Percentiles rank a stretch among this genome's conserved stretches.
phyloP scores from a whole-genome alignment of 192 early-diverging fungal species.

The Coemansia sp. region DNA sequence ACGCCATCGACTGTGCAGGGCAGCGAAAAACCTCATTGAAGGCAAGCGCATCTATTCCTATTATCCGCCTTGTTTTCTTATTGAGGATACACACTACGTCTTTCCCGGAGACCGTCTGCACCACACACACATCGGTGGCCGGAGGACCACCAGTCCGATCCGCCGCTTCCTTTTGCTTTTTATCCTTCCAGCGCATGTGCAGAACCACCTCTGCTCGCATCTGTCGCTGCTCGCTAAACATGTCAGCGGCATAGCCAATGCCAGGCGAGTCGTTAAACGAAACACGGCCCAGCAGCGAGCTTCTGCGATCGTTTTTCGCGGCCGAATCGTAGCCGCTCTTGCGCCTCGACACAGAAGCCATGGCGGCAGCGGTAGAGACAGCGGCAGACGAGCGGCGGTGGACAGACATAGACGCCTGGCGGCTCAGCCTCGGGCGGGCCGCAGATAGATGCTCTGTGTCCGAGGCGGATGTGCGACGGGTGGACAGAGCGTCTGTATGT shows the following conservation, averaged over 20 bases:
- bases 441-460: conserved; percentile 17
- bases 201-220: conserved; percentile 44
- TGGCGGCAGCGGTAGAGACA: conserved; percentile 26
- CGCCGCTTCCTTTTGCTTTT: conserved; percentile 9
- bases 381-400: conserved; percentile 48
- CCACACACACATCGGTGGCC: conserved; percentile 24
- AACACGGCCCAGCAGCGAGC: conserved; percentile 45
- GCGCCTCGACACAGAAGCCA: conserved; percentile 28
- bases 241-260: conserved; percentile 37
- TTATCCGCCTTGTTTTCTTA: conserved; percentile 7
- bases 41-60: conserved; percentile 24
- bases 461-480: conserved; percentile 1
- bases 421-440: conserved; percentile 27
- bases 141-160: conserved; percentile 5
- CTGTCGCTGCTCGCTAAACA: conserved; percentile 49
- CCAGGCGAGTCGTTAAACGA: conserved; percentile 55
- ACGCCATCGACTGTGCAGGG: conserved; percentile 31
- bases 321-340: conserved; percentile 39
- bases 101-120: conserved; percentile 27
- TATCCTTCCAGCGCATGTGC: conserved; percentile 40
- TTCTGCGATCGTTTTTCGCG: conserved; percentile 40
- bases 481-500: conserved; percentile 5
- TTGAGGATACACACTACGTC: conserved; percentile 41
- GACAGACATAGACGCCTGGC: conserved; percentile 47
- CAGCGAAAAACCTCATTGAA: conserved; percentile 35